These are phyloP conservation scores for Eudorina sp. DNA, from an alignment of 139 green algal species.

Conservation along the genomic window DNA sequence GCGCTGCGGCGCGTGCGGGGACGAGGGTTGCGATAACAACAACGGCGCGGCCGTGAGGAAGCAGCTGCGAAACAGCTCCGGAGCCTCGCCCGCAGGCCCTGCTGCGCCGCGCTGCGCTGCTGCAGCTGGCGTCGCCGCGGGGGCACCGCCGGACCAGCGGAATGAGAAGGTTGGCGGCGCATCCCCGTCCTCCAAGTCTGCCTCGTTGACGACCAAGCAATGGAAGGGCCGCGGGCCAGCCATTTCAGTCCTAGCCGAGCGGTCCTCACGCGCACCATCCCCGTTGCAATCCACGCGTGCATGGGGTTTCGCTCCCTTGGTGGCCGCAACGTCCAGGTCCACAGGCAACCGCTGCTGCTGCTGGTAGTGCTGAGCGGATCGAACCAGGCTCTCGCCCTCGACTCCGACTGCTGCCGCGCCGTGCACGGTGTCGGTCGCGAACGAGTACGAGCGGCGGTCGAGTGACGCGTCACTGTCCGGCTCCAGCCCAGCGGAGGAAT, in stretches of 20 bases:
- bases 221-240: not conserved
- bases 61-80: conserved; percentile 5
- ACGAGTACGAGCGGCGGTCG: not conserved
- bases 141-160: too few relatives aligned
- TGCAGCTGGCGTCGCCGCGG: too few relatives aligned
- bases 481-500: not conserved
- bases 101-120: not conserved
- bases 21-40: not conserved
- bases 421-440: not conserved
- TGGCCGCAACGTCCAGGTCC: too few relatives aligned
- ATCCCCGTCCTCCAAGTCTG: not conserved
- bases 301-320: too few relatives aligned
- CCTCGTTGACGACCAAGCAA: not conserved
- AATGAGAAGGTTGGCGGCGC: too few relatives aligned
- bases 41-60: not conserved
- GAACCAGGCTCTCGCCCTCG: too few relatives aligned
- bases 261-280: too few relatives aligned
- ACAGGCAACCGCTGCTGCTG: too few relatives aligned
- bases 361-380: too few relatives aligned
- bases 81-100: not conserved
- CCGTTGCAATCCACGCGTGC: too few relatives aligned
- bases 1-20: not conserved
- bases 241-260: too few relatives aligned
- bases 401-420: too few relatives aligned
- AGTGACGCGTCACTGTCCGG: not conserved